Evolutionary conservation across 2,329 filamentous ascomycete species (phyloP), one percentile per base, ranked within the genome.

Genomic region (Didymella keratinophila): DNA sequence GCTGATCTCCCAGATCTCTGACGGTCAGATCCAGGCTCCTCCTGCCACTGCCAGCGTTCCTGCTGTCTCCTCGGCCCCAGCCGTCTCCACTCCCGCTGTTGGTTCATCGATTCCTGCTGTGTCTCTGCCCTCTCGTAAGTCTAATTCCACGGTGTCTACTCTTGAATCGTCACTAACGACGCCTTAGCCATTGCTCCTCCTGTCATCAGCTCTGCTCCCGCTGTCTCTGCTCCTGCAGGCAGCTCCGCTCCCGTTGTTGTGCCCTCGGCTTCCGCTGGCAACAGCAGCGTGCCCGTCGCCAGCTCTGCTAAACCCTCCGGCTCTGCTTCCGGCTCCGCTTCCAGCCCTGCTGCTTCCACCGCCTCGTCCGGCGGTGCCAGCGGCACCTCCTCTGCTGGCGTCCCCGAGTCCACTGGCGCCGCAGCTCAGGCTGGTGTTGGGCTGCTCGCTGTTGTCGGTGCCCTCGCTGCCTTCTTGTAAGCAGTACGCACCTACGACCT

Each of bases 21-120:
- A 77, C 56, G 74, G 74, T 45, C 74, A 77, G 71, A 73, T 76
- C 62, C 74, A 77, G 68, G 74, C 70, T 58, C 57, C 57, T 52
- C 57, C 57, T 48, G 42, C 55, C 21, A 53, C 39, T 32, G 44
- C 55, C 18, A 52, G 61, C 8, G 45, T 51, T 12, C 58, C 61
- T 23, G 53, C 27, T n/a, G 34, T 42, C 36, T 45, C 60, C 20
- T 45, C 43, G 43, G 14, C 12, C 43, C 20, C 61, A 7, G 42
- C 57, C 8, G 42, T 45, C 20, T 49, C 30, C n/a, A 20, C 28
- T 6, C 50, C 57, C n/a, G 61, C 63, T 28, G 44, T 23, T 27
- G 47, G 36, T 50, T 11, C 55, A 11, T 41, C 54, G 23, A 43
- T 28, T 37, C 43, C 61, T 9, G 39, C 59, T 12, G 42, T 45